These are phyloP conservation scores for Artemisia argyi DNA, from an alignment of 129 eudicot species.

Conservation along the genomic window DNA sequence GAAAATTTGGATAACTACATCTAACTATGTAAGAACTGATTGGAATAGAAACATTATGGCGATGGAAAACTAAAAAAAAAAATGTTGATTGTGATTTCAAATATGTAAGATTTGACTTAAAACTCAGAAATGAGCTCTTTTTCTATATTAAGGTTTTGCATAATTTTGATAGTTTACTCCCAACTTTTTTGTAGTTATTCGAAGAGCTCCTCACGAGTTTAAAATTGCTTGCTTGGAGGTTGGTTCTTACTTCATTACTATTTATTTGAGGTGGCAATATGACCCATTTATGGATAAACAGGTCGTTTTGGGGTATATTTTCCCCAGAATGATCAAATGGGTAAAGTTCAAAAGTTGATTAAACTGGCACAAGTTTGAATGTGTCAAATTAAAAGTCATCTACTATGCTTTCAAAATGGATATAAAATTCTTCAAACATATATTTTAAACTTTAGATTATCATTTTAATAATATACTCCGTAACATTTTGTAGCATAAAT, in stretches of 20 bases:
- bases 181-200: constrained; percentile 62
- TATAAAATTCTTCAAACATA: too few relatives aligned
- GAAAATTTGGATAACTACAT: constrained; percentile 2
- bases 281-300: too few relatives aligned
- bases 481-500: too few relatives aligned
- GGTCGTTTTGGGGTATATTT: too few relatives aligned
- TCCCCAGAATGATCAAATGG: too few relatives aligned
- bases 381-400: too few relatives aligned
- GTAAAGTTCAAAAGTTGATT: neutral
- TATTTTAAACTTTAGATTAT: too few relatives aligned
- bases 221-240: constrained; percentile 95
- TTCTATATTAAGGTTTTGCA: neutral
- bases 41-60: neutral
- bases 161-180: neutral
- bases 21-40: neutral
- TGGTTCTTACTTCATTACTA: constrained; percentile 18
- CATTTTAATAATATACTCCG: too few relatives aligned
- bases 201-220: constrained; percentile 98
- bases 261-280: neutral
- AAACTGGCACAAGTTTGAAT: neutral
- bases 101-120: neutral
- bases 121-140: neutral
- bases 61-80: neutral
- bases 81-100: neutral
- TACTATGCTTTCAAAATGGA: too few relatives aligned